Evolutionary conservation across 371 early-diverging fungal species (phyloP).

Genomic region (Mucor circinelloides): DNA sequence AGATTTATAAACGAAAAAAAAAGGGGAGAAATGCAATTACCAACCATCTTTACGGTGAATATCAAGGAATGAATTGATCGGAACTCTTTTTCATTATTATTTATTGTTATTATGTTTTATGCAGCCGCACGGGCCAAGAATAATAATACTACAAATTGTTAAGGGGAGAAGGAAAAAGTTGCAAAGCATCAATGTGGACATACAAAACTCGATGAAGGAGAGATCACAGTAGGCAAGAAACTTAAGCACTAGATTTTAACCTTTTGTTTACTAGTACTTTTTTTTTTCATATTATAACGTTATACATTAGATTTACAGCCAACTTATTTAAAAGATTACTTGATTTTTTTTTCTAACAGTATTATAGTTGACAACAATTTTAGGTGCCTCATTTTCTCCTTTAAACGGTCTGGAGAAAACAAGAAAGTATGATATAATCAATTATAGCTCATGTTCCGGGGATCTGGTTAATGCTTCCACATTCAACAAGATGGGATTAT

Average conservation of each 20-base stretch:
- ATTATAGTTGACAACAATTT: not conserved
- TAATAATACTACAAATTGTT: slow-evolving; percentile 1
- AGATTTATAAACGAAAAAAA: slow-evolving; percentile 2
- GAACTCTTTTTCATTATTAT: slow-evolving; percentile 27
- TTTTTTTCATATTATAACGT: not conserved
- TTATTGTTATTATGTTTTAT: slow-evolving; percentile 12
- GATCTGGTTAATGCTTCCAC: slow-evolving; percentile 10
- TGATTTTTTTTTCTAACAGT: not conserved
- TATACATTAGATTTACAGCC: slow-evolving; percentile 15
- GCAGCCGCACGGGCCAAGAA: slow-evolving; percentile 32
- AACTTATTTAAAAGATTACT: slow-evolving; percentile 20
- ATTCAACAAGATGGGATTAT: not conserved
- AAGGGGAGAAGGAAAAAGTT: not conserved
- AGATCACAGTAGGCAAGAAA: not conserved
- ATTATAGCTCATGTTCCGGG: slow-evolving; percentile 4
- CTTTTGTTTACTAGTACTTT: slow-evolving; percentile 1
- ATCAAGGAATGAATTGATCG: slow-evolving; percentile 35
- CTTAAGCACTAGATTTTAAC: not conserved
- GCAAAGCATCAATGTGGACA: not conserved
- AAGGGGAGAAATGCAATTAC: slow-evolving; percentile 21
- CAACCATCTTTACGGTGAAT: slow-evolving; percentile 18
- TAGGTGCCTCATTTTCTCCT: not conserved
- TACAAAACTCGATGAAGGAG: not conserved
- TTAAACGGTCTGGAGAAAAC: not conserved
- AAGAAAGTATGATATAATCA: not conserved